A percentile compares a stretch with the other conserved stretches of the same genome.
Conservation (phyloP, 495 filamentous ascomycete species). For the Penicillium canariense region DNA sequence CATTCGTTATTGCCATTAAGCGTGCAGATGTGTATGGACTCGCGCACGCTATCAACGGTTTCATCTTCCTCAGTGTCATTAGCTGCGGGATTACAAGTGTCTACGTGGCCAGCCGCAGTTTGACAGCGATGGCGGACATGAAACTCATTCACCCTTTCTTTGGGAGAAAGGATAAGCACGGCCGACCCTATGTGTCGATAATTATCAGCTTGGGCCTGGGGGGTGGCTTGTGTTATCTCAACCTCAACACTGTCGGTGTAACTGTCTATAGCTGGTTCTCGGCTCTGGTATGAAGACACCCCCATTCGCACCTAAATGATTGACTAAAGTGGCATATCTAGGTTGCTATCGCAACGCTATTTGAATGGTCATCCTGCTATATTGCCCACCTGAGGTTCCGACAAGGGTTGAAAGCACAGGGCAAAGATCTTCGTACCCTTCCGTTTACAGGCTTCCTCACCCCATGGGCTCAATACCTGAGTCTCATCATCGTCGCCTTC, state of each 20-base stretch:
- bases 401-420: slow-evolving; percentile 52
- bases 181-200: slow-evolving; percentile 24
- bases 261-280: slow-evolving; percentile 31
- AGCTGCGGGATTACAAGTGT: slow-evolving; percentile 31
- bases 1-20: slow-evolving; percentile 31
- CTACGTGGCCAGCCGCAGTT: slow-evolving; percentile 29
- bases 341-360: slow-evolving; percentile 30
- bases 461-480: slow-evolving; percentile 59
- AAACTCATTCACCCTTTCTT: slow-evolving; percentile 27
- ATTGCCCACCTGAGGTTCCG: slow-evolving; percentile 65
- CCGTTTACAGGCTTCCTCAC: slow-evolving; percentile 58
- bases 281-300: slow-evolving; percentile 15
- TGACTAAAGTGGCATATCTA: background rate
- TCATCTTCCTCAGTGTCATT: slow-evolving; percentile 31
- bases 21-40: slow-evolving; percentile 25
- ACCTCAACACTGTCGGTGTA: slow-evolving; percentile 21
- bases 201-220: slow-evolving; percentile 23
- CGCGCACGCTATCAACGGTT: slow-evolving; percentile 30
- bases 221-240: slow-evolving; percentile 29
- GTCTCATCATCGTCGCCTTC: slow-evolving; percentile 56
- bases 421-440: slow-evolving; percentile 46
- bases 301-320: background rate
- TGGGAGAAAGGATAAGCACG: slow-evolving; percentile 26
- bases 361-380: slow-evolving; percentile 54
- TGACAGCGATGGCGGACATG: slow-evolving; percentile 27